phyloP scores from a whole-genome alignment of 345 rosid species.

The Citropsis articulata region DNA sequence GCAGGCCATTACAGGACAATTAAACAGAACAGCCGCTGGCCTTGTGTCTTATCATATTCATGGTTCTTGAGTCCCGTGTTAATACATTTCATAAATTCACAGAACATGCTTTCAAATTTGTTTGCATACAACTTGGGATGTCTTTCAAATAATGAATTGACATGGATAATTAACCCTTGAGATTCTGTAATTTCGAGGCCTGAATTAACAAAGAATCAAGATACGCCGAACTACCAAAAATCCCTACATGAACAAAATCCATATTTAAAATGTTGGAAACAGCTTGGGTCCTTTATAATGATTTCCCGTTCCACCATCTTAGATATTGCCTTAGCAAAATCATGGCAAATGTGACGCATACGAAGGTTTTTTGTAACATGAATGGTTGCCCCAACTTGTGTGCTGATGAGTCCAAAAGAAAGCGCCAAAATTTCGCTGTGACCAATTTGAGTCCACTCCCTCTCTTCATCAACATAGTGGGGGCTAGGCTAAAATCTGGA shows the following conservation, averaged over 20 bases:
- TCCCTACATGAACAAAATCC: constrained; percentile 44
- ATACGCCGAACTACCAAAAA: constrained; percentile 14
- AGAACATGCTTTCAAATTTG: not conserved
- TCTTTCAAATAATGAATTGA: not conserved
- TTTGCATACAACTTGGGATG: not conserved
- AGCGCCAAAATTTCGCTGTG: constrained; percentile 61
- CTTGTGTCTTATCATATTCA: no score
- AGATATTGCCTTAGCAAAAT: constrained; percentile 32
- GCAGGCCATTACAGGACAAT: not conserved
- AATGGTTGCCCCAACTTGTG: constrained; percentile 28
- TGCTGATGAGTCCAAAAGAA: constrained; percentile 49
- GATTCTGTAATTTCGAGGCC: not conserved
- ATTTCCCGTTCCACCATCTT: constrained; percentile 39
- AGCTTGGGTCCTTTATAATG: constrained; percentile 37
- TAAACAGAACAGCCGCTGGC: not conserved
- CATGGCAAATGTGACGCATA: constrained; percentile 41
- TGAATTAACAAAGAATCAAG: not conserved
- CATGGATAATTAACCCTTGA: not conserved
- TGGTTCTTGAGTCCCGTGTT: not conserved
- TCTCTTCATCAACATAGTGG: constrained; percentile 48
- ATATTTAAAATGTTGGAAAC: constrained; percentile 44
- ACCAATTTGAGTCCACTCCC: constrained; percentile 38
- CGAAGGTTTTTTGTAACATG: constrained; percentile 40
- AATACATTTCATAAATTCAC: not conserved
- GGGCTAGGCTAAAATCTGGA: constrained; percentile 30